Evolutionary conservation across 306 rosid species (phyloP).

Genomic region (Inga leiocalycina): DNA sequence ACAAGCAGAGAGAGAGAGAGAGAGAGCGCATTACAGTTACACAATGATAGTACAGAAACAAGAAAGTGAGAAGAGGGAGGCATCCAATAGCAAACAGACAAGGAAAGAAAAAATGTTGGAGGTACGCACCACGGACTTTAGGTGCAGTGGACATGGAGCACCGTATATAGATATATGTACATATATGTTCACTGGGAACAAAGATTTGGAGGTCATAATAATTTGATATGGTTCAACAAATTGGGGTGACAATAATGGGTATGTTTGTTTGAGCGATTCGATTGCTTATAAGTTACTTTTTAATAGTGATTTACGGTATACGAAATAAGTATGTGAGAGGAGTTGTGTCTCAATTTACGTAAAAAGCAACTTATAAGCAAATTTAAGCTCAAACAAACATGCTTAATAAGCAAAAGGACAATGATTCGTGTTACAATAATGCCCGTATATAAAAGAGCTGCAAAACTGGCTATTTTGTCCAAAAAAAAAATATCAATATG

Average conservation of each 20-base stretch:
- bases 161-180: background rate
- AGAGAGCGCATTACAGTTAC: background rate
- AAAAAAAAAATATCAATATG: background rate
- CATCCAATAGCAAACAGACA: background rate
- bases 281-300: too few relatives aligned
- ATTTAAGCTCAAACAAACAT: too few relatives aligned
- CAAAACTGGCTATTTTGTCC: background rate
- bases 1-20: background rate
- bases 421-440: conserved; percentile 28
- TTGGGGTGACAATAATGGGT: background rate
- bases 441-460: background rate
- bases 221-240: background rate
- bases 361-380: too few relatives aligned
- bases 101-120: background rate
- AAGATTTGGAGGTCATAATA: background rate
- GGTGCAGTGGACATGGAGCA: conserved; percentile 6
- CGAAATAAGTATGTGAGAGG: too few relatives aligned
- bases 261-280: too few relatives aligned
- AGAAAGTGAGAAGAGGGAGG: background rate
- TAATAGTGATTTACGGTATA: too few relatives aligned
- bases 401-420: conserved; percentile 25
- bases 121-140: background rate
- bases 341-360: too few relatives aligned
- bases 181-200: background rate
- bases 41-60: background rate